These are phyloP conservation scores for Gracilaria gracilis DNA, from an alignment of 23 red algal genomes.

Conservation along the genomic window DNA sequence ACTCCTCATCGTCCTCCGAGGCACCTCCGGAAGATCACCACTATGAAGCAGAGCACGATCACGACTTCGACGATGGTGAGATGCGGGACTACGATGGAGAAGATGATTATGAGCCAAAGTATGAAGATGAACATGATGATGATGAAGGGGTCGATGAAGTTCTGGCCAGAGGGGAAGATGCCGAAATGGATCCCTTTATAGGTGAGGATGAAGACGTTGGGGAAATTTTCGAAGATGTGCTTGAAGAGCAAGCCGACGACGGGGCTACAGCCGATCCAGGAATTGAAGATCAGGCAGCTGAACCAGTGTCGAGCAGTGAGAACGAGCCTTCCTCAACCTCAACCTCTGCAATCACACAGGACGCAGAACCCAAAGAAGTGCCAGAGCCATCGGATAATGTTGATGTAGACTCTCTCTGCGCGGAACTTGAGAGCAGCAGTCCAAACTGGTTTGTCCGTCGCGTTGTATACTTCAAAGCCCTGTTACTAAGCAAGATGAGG, in stretches of 20 bases:
- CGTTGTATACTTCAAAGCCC: background rate
- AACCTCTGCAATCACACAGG: background rate
- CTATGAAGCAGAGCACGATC: conserved; percentile 15
- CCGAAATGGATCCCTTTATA: background rate
- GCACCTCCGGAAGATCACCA: background rate
- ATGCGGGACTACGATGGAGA: background rate
- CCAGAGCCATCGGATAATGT: background rate
- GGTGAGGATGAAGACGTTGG: background rate
- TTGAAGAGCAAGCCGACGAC: background rate
- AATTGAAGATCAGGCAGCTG: background rate
- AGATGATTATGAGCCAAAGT: background rate
- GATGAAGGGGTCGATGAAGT: background rate
- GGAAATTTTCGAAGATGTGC: background rate
- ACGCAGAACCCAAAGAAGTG: background rate
- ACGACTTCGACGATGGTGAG: conserved; percentile 44
- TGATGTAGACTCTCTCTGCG: conserved; percentile 45
- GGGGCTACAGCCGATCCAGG: background rate
- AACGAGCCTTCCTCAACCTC: background rate
- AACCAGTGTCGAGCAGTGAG: background rate
- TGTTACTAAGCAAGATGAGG: conserved; percentile 35
- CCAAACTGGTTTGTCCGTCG: conserved; percentile 30
- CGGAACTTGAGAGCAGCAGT: conserved; percentile 34
- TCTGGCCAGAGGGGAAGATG: background rate
- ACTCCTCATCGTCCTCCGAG: background rate
- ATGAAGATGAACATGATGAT: conserved; percentile 23